These are phyloP conservation scores for Aureobasidium melanogenum DNA, from an alignment of 2,329 filamentous ascomycete genomes.

Conservation along the genomic window DNA sequence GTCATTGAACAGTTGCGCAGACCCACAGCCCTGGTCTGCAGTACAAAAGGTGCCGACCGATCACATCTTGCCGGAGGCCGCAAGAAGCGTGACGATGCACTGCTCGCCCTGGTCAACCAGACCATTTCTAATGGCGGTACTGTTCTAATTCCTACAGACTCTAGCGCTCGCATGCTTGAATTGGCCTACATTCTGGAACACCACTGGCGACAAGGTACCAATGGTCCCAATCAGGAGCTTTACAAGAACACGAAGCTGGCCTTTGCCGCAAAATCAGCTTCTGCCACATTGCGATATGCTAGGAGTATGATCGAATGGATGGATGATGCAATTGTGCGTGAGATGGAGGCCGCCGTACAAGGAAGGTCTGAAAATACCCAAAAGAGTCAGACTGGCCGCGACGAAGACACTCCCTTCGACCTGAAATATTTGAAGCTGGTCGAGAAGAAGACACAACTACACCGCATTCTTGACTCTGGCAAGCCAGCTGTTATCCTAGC, in stretches of 20 bases:
- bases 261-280: constrained; percentile 75
- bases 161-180: constrained; percentile 87
- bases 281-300: constrained; percentile 82
- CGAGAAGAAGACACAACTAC: constrained; percentile 72
- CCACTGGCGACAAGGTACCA: constrained; percentile 59
- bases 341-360: constrained; percentile 43
- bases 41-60: constrained; percentile 69
- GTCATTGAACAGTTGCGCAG: constrained; percentile 90
- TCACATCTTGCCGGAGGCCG: constrained; percentile 50
- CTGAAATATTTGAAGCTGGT: constrained; percentile 78
- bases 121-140: constrained; percentile 78
- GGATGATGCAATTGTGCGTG: constrained; percentile 88
- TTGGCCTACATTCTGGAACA: constrained; percentile 87
- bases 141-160: constrained; percentile 88
- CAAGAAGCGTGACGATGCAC: constrained; percentile 73
- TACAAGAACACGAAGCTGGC: constrained; percentile 55
- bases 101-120: constrained; percentile 72
- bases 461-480: constrained; percentile 51
- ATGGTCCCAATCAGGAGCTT: constrained; percentile 30
- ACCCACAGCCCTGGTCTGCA: constrained; percentile 89
- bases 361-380: constrained; percentile 24
- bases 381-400: constrained; percentile 18
- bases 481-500: constrained; percentile 72
- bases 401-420: constrained; percentile 68
- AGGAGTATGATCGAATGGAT: constrained; percentile 99